Conservation (phyloP, 2,329 filamentous ascomycete species). For the Macroventuria anomochaeta region DNA sequence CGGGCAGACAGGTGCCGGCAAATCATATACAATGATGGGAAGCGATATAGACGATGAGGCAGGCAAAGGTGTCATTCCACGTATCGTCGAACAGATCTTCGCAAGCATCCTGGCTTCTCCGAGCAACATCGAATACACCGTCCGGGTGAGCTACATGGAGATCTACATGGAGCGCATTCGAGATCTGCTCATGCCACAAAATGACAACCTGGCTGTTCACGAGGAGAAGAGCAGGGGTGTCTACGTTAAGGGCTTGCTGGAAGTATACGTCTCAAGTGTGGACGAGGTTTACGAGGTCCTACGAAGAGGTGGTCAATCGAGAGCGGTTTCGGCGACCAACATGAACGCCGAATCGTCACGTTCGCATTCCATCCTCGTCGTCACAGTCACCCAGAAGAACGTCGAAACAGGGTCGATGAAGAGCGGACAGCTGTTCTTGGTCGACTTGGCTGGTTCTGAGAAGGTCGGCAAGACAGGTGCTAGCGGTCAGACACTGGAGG, state of each 20-base stretch:
- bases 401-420: constrained; percentile 95
- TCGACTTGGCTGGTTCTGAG: constrained; percentile 97
- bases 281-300: constrained; percentile 97
- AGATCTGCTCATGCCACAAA: constrained; percentile 88
- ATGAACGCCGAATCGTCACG: constrained; percentile 99
- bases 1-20: constrained; percentile 96
- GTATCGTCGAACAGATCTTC: constrained; percentile 98
- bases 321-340: constrained; percentile 95
- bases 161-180: constrained; percentile 99
- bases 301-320: constrained; percentile 85
- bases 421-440: constrained; percentile 94
- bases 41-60: constrained; percentile 90
- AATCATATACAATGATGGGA: constrained; percentile 99
- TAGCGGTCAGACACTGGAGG: constrained; percentile 94
- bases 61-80: constrained; percentile 91
- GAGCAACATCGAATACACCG: constrained; percentile 96
- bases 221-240: constrained; percentile 96
- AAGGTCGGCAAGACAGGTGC: constrained; percentile 99
- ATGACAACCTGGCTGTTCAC: constrained; percentile 96
- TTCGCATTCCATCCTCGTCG: constrained; percentile 97
- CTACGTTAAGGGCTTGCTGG: constrained; percentile 92
- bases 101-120: constrained; percentile 91
- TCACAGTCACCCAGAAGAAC: constrained; percentile 97
- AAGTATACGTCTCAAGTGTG: constrained; percentile 94
- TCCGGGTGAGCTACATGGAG: constrained; percentile 98